Base-by-base conservation (phyloP, 345 rosid species). In the Linum lewisii region DNA sequence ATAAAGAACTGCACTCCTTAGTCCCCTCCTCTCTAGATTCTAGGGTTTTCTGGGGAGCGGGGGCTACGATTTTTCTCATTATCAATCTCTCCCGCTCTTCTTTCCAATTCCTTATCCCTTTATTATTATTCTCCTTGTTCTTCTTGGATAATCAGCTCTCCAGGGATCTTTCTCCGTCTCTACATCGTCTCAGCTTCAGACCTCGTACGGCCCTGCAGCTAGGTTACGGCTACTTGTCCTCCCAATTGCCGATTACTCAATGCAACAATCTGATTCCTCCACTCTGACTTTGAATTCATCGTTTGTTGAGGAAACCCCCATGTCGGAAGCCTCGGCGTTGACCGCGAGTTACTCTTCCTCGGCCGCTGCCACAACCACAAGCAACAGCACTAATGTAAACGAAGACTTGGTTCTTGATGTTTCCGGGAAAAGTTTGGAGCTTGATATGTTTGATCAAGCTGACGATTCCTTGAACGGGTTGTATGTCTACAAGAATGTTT, bases 401-500 rank as follows among this genome's bases (percentile, higher is more conserved):
- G 90, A 84, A 1, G 95, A 83, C 23, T 72, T 81, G 13, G 82
- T 79, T 42, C 71, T 89, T 26, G 95, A 93, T 67, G 81, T 93
- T 54, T 80, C 94, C 4, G 86, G 91, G 9, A 80, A 78, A 68
- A 83, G 51, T 23, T 63, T 89, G 76, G 97, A 87, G 67, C 75
- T 86, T 65, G 70, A 94, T 23, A 70, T 85, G 52, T 64, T 73
- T 52, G 80, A 66, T 10, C 71, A 66, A 26, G 59, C 80, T 0
- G 72, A 64, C 59, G 72, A 71, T 9, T 68, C 81, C n/a, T 71
- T 73, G 10, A 81, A 82, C 61, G 85, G 78, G 56, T 63, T 89
- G 51, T 89, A 89, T 71, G 66, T 93, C 56, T 89, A 85, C 45
- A 82, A 80, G 58, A 93, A 93, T 25, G 80, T 75, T 18, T 82